Conservation (phyloP, 2,329 filamentous ascomycete genomes). For the Fusarium fracticaudum region DNA sequence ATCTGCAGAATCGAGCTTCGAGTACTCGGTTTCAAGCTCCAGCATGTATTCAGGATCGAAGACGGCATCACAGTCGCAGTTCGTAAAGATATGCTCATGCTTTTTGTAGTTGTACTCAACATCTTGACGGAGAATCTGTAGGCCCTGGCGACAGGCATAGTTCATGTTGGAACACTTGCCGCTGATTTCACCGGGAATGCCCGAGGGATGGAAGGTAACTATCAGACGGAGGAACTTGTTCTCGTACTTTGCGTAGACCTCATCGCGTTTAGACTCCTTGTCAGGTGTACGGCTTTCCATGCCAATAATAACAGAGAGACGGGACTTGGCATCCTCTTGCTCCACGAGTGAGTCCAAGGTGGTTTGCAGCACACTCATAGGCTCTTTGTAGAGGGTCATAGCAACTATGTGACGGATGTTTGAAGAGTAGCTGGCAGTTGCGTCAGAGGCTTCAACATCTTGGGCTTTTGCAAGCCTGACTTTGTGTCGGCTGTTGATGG, state of each 20-base stretch:
- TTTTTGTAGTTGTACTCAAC: constrained; percentile 28
- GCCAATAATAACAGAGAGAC: constrained; percentile 18
- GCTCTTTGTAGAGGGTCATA: constrained; percentile 30
- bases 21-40: constrained; percentile 27
- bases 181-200: constrained; percentile 12
- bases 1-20: constrained; percentile 18
- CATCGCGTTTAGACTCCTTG: constrained; percentile 18
- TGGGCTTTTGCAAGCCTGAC: neutral
- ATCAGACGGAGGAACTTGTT: constrained; percentile 25
- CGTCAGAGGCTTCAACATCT: constrained; percentile 11
- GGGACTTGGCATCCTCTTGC: constrained; percentile 13
- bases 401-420: constrained; percentile 28
- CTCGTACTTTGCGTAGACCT: constrained; percentile 19
- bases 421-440: neutral
- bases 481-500: constrained; percentile 19
- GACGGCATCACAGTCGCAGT: constrained; percentile 39
- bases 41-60: constrained; percentile 37
- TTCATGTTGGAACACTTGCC: constrained; percentile 34
- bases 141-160: constrained; percentile 27
- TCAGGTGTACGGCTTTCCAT: constrained; percentile 26
- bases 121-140: constrained; percentile 26
- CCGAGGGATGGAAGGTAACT: constrained; percentile 22
- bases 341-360: constrained; percentile 21
- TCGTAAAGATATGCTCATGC: constrained; percentile 38
- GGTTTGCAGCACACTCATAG: constrained; percentile 22